Base-by-base conservation (phyloP, 2,329 filamentous ascomycete species). In the Teratosphaeria viscida region DNA sequence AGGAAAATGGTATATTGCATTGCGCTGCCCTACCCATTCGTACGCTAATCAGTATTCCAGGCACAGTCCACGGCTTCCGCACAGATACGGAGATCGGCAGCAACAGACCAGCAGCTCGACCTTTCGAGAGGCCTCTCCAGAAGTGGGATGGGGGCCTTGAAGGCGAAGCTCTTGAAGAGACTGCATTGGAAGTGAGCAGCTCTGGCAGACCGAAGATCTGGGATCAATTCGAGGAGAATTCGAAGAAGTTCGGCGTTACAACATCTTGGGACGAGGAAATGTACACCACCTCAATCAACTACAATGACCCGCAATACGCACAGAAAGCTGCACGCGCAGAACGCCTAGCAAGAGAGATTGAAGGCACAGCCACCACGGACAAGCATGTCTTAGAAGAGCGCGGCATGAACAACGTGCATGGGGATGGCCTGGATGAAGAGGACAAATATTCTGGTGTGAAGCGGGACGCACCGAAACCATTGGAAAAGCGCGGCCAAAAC, bases 371-470 rank as follows among this genome's bases (percentile, higher is more conserved):
- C 19, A 80, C 90, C 7, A 81, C 83, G 39, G 96, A 94, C 58
- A 78, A 87, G 4, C 94, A 99, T 70, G 83, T 96, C 60, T 89
- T 89, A 3, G 94, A 97, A 75, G 94, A 99, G 77, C 60, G 71
- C 27, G 78, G 81, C 10, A 82, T 29, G 26, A 56, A 87, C 57
- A 19, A 29, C 27, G 55, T 29, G 12, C 16, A 47, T 16, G 85
- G 85, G 57, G 85, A 82, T 60, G 86, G 84, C 14, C 74, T 82
- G 32, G 90, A 96, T 64, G 94, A 99, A 75, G 94, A 99, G 76
- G 92, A 95, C 71, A 96, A 94, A 85, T 97, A 97, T 76, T 96
- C 92, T 70, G 92, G 92, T 71, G 94, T 99, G 59, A 87, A 87
- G 63, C 86, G 92, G 64, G 77, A 79, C 59, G 54, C 62, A 26